A percentile compares a stretch with the other conserved stretches of the same genome.
These are phyloP conservation scores for Xylariales sp. DNA, from an alignment of 2,329 filamentous ascomycete genomes.

Conservation along the genomic window DNA sequence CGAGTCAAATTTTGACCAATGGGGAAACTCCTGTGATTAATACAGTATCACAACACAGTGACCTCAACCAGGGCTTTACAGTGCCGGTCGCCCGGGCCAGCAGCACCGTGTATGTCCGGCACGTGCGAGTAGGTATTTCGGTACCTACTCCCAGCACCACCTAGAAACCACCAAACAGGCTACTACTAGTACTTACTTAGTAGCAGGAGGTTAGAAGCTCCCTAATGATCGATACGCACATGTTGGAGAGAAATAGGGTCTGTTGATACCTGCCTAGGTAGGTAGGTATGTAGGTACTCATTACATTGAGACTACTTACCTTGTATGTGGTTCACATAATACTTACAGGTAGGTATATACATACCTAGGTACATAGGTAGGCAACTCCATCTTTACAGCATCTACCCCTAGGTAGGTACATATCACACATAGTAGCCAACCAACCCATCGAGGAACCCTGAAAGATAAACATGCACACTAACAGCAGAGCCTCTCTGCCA, in stretches of 20 bases:
- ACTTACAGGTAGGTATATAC: not conserved
- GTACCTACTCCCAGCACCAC: not conserved
- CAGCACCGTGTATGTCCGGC: conserved; percentile 12
- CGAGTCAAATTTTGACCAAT: conserved; percentile 33
- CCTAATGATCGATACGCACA: conserved; percentile 1
- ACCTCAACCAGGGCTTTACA: conserved; percentile 8
- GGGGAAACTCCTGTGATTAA: not conserved
- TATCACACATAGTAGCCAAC: not conserved
- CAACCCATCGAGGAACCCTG: conserved; percentile 16
- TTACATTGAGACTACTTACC: conserved; percentile 1
- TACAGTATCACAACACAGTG: not conserved
- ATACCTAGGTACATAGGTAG: not conserved
- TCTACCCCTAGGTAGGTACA: not conserved
- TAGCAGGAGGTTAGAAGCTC: not conserved
- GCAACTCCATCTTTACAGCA: no score
- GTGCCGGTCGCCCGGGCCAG: not conserved
- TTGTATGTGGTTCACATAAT: not conserved
- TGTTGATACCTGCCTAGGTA: no score
- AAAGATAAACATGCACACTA: conserved; percentile 36
- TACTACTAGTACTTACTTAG: no score
- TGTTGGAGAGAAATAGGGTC: not conserved
- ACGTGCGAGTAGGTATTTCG: conserved; percentile 17
- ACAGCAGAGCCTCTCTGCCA: conserved; percentile 40
- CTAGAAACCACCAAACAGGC: not conserved
- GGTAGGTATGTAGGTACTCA: not conserved